Percentiles rank a stretch among this genome's conserved stretches.
phyloP scores from a whole-genome alignment of 345 rosid genomes.

The Eucalyptus curtisii region DNA sequence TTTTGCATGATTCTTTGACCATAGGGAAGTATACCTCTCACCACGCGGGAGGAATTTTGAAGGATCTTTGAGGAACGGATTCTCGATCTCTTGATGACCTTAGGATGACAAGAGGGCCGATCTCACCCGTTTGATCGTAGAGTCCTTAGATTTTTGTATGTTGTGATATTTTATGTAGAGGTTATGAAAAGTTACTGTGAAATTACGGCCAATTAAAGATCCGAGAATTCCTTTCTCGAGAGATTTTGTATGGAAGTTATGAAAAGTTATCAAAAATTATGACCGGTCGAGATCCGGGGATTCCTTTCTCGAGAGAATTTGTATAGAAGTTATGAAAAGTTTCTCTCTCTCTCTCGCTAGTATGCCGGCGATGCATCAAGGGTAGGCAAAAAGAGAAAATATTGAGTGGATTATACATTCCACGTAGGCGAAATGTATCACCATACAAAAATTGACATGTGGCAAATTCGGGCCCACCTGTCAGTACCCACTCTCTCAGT shows the following conservation, averaged over 20 bases:
- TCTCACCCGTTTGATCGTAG: background rate
- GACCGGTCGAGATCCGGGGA: background rate
- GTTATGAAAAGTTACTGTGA: background rate
- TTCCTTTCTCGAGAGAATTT: background rate
- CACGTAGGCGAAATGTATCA: too few relatives aligned
- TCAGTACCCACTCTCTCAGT: too few relatives aligned
- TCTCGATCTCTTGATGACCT: background rate
- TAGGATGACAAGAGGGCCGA: background rate
- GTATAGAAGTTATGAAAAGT: background rate
- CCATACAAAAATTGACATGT: too few relatives aligned
- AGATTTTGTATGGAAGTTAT: background rate
- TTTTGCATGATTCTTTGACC: background rate
- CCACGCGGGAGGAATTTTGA: background rate
- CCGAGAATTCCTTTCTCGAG: background rate
- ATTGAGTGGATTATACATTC: too few relatives aligned
- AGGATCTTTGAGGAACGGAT: background rate
- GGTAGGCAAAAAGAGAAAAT: background rate
- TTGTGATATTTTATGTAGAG: background rate
- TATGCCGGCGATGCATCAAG: background rate
- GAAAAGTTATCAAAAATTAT: background rate
- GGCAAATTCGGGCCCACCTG: too few relatives aligned
- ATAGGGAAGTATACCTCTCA: background rate
- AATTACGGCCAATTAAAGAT: background rate
- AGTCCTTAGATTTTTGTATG: background rate
- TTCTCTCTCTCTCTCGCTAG: background rate